Base-by-base conservation (phyloP, 345 rosid species). In the Salix purpurea region DNA sequence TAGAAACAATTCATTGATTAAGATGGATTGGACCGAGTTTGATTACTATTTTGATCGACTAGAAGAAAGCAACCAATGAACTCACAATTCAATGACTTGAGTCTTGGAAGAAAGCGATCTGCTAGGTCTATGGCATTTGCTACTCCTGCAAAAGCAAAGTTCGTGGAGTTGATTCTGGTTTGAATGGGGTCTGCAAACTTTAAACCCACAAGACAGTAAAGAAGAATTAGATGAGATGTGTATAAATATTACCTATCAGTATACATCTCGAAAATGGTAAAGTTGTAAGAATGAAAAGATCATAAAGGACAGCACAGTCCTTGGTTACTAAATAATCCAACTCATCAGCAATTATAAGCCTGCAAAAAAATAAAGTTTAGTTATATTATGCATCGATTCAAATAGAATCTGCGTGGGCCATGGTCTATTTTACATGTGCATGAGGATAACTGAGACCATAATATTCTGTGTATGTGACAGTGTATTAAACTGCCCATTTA, bases 271-370 rank as follows among this genome's bases (percentile, higher is more conserved):
- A 93, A 80, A 84, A 89, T 10, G 97, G 92, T 67, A 90, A 87
- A 71, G 97, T 88, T 81, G 97, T 91, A 65, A 95, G 95, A 97
- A 91, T 89, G 84, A 95, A 94, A 71, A 95, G 92, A 85, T 95
- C 97, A 75, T 95, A 91, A 68, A 95, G 97, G 58, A 95, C 94
- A 73, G 87, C 91, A 12, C 93, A 81, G 83, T 95, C 99, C 79
- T 78, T 90, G 19, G 97, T 93, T 50, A 95, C 90, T 82, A 95
- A 77, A 81, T 90, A 95, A 79, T 93, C 99, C 89, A 95, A 79
- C 85, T 92, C 99, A 83, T 93, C 99, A 16, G 89, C 96, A 78
- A 94, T 86, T 54, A 94, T 73, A 9, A 94, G 73, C 92, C 99
- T 91, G 89, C 78, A 34, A 83, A 65, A 74, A 52, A 1, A 52